A percentile compares a stretch with the other conserved stretches of the same genome.
phyloP scores from a whole-genome alignment of 495 filamentous ascomycete species.

The Xylona heveae region DNA sequence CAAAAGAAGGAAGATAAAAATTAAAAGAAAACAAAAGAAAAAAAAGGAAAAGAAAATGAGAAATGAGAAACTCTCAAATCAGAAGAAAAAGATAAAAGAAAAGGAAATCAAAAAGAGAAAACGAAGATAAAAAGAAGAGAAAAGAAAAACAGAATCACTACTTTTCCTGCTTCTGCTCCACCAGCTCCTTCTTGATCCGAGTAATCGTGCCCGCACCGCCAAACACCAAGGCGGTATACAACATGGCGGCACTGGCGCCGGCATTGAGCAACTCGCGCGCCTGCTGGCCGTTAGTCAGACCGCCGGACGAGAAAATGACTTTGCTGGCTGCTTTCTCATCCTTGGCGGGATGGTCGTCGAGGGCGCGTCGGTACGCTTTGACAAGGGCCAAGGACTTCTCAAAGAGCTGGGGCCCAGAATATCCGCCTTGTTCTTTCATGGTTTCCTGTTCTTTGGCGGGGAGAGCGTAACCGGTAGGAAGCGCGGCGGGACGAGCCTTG shows the following conservation, averaged over 20 bases:
- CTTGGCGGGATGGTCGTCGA: slow-evolving; percentile 27
- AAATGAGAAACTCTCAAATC: not conserved
- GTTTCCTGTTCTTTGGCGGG: slow-evolving; percentile 41
- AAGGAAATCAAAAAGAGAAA: not conserved
- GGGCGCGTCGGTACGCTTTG: slow-evolving; percentile 47
- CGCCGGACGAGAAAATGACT: slow-evolving; percentile 79
- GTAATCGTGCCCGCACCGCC: slow-evolving; percentile 71
- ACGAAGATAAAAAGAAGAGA: not conserved
- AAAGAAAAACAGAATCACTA: not conserved
- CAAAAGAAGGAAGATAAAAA: not conserved
- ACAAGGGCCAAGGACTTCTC: slow-evolving; percentile 55
- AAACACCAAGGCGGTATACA: slow-evolving; percentile 59
- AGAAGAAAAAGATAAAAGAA: not conserved
- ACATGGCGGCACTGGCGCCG: slow-evolving; percentile 72
- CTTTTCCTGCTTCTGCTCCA: too few species aligned
- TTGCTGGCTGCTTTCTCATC: too few species aligned
- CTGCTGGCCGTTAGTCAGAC: slow-evolving; percentile 68
- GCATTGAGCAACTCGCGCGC: slow-evolving; percentile 59
- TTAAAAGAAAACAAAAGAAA: not conserved
- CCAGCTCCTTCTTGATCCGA: slow-evolving; percentile 74
- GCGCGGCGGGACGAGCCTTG: slow-evolving; percentile 47
- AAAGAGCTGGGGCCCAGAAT: slow-evolving; percentile 77
- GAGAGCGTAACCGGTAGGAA: slow-evolving; percentile 39
- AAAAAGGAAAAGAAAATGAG: not conserved
- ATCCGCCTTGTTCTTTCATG: slow-evolving; percentile 62